Evolutionary conservation across 2,329 filamentous ascomycete genomes (phyloP), one percentile per base, ranked within the genome.

Genomic region (Rhynchosporium graminicola): DNA sequence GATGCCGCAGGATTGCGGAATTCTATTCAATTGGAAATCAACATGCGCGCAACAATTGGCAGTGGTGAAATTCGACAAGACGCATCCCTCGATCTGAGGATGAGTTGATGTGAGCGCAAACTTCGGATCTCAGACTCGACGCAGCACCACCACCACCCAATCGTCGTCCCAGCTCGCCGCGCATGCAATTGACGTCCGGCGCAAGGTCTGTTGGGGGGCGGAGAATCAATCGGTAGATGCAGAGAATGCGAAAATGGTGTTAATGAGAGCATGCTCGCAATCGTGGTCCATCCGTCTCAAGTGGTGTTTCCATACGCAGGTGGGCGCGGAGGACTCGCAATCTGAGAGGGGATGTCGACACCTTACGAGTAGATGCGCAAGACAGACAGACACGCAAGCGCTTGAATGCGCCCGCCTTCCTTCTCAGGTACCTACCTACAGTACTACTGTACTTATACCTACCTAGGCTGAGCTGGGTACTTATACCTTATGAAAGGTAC

Each of bases 241-340:
- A 54, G 50, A 52, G 62, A 61, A 66, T 48, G 42, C 52, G 58
- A 60, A 48, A 48, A 58, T 50, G 33, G 45, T 15, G 20, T 64
- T 66, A 55, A 50, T 60, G 63, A 66, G 47, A 59, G 61, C 65
- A 70, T 70, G 64, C 64, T 68, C 69, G 66, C 61, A 64, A 52
- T 29, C 26, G 36, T 28, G 12, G 28, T 40, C 12, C 40, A 31
- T 67, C 60, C 68, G 20, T 20, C 20, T 20, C 65, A 68, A 57
- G 65, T 46, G 46, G 48, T 10, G 48, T 10, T 59, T 36, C 15
- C 33, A 2, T 2, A 20, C 1, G 20, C 20, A 26, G 15, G 7
- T 28, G 33, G 9, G 26, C 31, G 28, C 45, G 48, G 54, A 31
- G 59, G 5, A 36, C 9, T 36, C 6, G 33, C 1, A 36, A 6